A percentile compares a stretch with the other conserved stretches of the same genome.
Evolutionary conservation across 768 basidiomycete species (phyloP).

Genomic region (Mycena capillaripes): DNA sequence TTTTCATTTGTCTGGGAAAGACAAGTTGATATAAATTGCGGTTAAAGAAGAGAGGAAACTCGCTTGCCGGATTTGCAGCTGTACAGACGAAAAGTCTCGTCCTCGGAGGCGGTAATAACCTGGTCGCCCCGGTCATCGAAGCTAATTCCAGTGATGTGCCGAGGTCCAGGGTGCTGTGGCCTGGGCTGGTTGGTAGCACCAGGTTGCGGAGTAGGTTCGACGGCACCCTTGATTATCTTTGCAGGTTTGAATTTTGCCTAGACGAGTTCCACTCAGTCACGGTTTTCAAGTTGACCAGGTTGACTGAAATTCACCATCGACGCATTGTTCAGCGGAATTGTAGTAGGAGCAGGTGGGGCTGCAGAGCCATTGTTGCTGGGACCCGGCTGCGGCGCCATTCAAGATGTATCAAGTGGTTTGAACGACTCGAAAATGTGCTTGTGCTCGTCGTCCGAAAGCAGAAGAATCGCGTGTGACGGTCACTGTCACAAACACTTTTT

Average conservation of each 20-base stretch:
- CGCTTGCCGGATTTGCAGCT: constrained; percentile 94
- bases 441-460: no score
- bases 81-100: constrained; percentile 93
- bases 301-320: constrained; percentile 61
- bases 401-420: not conserved
- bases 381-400: constrained; percentile 62
- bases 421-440: no score
- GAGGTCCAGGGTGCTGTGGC: constrained; percentile 61
- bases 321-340: constrained; percentile 60
- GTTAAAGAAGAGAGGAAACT: constrained; percentile 59
- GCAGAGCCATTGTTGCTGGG: constrained; percentile 45
- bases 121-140: constrained; percentile 94
- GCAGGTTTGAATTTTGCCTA: constrained; percentile 88
- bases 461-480: not conserved
- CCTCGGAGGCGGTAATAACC: constrained; percentile 89
- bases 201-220: constrained; percentile 71
- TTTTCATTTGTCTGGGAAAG: constrained; percentile 75
- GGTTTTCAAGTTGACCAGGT: constrained; percentile 7
- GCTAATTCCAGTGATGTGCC: constrained; percentile 88
- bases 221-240: constrained; percentile 86
- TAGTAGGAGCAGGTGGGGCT: constrained; percentile 44
- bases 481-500: constrained; percentile 8
- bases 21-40: constrained; percentile 40
- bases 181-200: constrained; percentile 45
- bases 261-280: constrained; percentile 8